phyloP scores from a whole-genome alignment of 2,329 filamentous ascomycete genomes.

The Colletotrichum sp. region DNA sequence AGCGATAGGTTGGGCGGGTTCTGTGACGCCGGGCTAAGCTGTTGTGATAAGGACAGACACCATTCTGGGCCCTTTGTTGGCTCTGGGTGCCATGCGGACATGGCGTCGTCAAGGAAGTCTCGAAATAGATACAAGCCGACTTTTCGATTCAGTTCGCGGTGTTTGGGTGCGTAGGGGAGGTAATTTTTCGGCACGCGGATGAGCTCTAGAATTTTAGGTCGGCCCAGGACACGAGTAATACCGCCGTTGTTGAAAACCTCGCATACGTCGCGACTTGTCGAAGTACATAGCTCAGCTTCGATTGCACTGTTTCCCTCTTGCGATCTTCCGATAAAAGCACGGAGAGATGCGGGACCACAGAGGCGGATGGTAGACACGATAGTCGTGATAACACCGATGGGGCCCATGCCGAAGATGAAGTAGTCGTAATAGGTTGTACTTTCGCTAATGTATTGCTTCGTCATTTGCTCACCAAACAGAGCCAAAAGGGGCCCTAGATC shows the following conservation, averaged over 20 bases:
- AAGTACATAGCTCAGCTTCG: not conserved
- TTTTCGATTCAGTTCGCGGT: rapidly evolving
- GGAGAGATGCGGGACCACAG: not conserved
- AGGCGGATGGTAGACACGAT: not conserved
- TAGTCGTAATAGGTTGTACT: not conserved
- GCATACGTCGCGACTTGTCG: not conserved
- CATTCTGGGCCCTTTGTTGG: too few species aligned
- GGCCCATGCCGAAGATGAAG: not conserved
- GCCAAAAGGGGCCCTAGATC: not conserved
- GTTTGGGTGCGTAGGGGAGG: too few species aligned
- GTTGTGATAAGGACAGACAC: rapidly evolving
- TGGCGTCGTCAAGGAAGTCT: too few species aligned
- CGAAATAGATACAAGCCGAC: not conserved
- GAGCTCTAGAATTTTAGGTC: not conserved
- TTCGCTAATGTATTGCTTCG: not conserved
- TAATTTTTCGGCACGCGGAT: rapidly evolving
- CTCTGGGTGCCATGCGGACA: too few species aligned
- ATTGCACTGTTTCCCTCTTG: not conserved
- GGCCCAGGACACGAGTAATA: not conserved
- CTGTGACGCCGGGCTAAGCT: not conserved
- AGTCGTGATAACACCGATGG: not conserved
- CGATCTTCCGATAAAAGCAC: not conserved
- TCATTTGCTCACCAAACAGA: not conserved
- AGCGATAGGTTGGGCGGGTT: not conserved
- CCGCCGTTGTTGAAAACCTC: not conserved